Percentiles rank a stretch among this genome's conserved stretches.
These are phyloP conservation scores for Thelonectria discophora DNA, from an alignment of 2,329 filamentous ascomycete species.

Conservation along the genomic window DNA sequence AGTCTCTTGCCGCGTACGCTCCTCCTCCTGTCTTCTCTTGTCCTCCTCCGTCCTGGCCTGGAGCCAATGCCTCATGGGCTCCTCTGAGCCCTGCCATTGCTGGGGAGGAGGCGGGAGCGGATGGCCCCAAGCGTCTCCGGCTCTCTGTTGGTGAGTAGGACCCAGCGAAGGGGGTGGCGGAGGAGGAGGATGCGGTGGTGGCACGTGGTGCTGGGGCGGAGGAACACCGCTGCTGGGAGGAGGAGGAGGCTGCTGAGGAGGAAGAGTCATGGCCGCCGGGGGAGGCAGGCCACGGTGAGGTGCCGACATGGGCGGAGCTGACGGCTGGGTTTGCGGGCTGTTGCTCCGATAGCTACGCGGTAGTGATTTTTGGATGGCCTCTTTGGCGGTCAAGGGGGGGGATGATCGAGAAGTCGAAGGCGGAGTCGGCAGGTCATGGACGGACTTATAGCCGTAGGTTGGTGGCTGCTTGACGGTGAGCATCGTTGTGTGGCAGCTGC, in stretches of 20 bases:
- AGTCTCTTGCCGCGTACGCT: constrained; percentile 71
- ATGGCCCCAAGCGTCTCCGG: constrained; percentile 55
- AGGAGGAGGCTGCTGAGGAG: constrained; percentile 54
- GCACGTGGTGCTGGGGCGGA: constrained; percentile 43
- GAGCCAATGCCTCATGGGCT: constrained; percentile 77
- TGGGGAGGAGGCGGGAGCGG: constrained; percentile 70
- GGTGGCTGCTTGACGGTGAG: constrained; percentile 69
- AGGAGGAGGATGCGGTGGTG: constrained; percentile 43
- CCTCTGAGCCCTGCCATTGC: constrained; percentile 73
- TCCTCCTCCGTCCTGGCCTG: constrained; percentile 78
- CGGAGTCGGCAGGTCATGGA: constrained; percentile 70
- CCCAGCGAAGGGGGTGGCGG: constrained; percentile 41
- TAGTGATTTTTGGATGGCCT: constrained; percentile 54
- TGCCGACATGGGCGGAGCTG: constrained; percentile 70
- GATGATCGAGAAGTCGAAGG: constrained; percentile 64
- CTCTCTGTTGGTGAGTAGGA: constrained; percentile 45
- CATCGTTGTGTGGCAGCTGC: constrained; percentile 58
- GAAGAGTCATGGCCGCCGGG: constrained; percentile 71
- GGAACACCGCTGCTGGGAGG: constrained; percentile 31
- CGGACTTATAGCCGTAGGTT: constrained; percentile 66
- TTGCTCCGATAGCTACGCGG: constrained; percentile 53
- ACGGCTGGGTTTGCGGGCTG: constrained; percentile 48
- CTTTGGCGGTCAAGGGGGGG: constrained; percentile 62
- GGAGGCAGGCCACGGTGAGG: constrained; percentile 75
- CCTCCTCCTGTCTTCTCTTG: constrained; percentile 76